A percentile compares a stretch with the other conserved stretches of the same genome.
Conservation (phyloP, 805 yeast species). For the Candida quercuum region DNA sequence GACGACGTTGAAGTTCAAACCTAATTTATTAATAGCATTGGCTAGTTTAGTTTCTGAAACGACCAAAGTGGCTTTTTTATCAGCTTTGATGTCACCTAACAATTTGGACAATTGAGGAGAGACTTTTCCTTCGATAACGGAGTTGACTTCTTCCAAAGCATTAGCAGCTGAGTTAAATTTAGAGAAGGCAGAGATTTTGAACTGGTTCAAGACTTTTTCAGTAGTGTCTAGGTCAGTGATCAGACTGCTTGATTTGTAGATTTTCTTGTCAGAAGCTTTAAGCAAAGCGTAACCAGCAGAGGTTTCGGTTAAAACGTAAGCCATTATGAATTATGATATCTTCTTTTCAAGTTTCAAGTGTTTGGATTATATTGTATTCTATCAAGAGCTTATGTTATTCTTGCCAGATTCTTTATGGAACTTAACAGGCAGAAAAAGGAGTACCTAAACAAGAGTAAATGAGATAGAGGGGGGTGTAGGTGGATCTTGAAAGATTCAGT, state of each 20-base stretch:
- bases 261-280: constrained; percentile 96
- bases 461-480: neutral
- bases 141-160: constrained; percentile 92
- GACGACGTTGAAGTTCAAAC: constrained; percentile 79
- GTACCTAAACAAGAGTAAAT: neutral
- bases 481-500: neutral
- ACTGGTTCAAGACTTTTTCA: constrained; percentile 81
- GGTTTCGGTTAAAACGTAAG: constrained; percentile 92
- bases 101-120: constrained; percentile 75
- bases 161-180: constrained; percentile 92
- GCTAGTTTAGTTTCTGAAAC: constrained; percentile 96
- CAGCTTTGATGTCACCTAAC: constrained; percentile 69
- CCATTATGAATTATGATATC: constrained; percentile 44
- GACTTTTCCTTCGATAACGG: constrained; percentile 91
- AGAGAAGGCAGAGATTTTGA: constrained; percentile 92
- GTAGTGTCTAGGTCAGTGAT: constrained; percentile 75
- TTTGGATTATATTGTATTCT: too few species aligned
- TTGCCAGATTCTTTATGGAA: too few species aligned
- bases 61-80: constrained; percentile 80
- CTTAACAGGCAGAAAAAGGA: neutral
- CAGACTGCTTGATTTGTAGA: constrained; percentile 76
- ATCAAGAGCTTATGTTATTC: too few species aligned
- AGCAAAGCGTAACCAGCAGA: constrained; percentile 98
- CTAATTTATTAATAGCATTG: constrained; percentile 92
- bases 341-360: too few species aligned